A percentile compares a stretch with the other conserved stretches of the same genome.
Conservation (phyloP, 805 yeast genomes). For the Isabelozyma gotoi region DNA sequence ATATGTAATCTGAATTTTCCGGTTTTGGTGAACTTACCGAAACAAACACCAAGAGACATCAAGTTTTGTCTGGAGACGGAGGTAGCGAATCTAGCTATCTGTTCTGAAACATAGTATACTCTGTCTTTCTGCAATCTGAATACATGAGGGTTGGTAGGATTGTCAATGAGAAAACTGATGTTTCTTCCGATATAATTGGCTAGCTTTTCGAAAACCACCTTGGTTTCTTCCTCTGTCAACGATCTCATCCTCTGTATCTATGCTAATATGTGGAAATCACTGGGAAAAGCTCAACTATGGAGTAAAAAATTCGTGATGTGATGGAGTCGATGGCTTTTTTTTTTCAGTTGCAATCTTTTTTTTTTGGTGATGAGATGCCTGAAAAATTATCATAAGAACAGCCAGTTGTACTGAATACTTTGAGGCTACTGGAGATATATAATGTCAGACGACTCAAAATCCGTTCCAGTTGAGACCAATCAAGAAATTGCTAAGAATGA, state of each 20-base stretch:
- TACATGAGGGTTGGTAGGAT: conserved; percentile 85
- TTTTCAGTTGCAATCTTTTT: background rate
- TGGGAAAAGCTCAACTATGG: background rate
- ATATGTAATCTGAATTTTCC: conserved; percentile 95
- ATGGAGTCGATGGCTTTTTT: too few species aligned
- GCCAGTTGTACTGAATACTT: too few species aligned
- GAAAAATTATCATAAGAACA: background rate
- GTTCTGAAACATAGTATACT: conserved; percentile 88
- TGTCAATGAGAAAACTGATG: conserved; percentile 82
- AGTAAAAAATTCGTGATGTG: background rate
- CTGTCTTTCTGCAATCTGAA: conserved; percentile 95
- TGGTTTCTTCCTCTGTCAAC: conserved; percentile 94
- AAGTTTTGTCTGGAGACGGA: conserved; percentile 84
- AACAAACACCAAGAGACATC: conserved; percentile 90
- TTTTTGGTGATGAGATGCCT: background rate
- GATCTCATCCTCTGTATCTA: conserved; percentile 67
- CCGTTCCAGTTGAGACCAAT: background rate
- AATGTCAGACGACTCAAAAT: background rate
- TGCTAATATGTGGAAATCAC: background rate
- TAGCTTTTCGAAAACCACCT: conserved; percentile 90
- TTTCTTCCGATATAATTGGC: conserved; percentile 97
- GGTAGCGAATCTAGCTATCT: conserved; percentile 83
- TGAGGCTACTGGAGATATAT: too few species aligned
- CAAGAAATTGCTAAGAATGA: background rate
- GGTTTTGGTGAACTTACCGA: conserved; percentile 96